Evolutionary conservation across 352 stramenopile genomes (phyloP).

Genomic region (Thraustochytrium striatum): DNA sequence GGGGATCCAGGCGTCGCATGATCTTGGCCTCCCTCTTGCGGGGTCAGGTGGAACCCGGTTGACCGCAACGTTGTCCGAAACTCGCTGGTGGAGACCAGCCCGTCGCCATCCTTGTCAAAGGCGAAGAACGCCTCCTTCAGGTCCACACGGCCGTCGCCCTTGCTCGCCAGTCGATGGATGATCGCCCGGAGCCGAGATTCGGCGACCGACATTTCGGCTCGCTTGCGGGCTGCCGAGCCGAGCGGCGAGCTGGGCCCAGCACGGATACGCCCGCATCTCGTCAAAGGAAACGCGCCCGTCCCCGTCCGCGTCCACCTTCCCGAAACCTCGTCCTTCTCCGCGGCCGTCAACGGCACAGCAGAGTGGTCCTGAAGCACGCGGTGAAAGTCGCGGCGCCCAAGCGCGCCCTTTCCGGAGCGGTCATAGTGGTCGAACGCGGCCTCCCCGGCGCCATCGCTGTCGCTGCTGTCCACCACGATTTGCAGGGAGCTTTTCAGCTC

Average conservation of each 20-base stretch:
- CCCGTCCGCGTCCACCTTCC: background rate
- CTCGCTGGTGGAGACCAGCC: background rate
- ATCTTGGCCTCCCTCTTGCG: background rate
- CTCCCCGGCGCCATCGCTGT: background rate
- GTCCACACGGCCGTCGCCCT: background rate
- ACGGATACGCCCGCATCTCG: conserved; percentile 6
- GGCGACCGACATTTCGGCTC: background rate
- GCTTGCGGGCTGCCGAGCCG: background rate
- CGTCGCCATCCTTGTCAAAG: background rate
- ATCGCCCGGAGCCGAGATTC: background rate
- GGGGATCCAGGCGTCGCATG: background rate
- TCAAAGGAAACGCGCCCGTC: conserved; percentile 4
- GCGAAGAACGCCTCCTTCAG: background rate
- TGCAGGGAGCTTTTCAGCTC: background rate
- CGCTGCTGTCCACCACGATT: background rate
- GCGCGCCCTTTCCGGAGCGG: background rate
- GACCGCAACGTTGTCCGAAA: background rate
- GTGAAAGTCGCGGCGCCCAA: conserved; percentile 15
- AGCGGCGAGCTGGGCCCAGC: background rate
- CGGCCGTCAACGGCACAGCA: background rate
- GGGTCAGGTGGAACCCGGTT: background rate
- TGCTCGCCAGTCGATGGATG: background rate
- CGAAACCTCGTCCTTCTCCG: conserved; percentile 14
- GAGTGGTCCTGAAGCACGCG: background rate
- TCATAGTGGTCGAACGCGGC: conserved; percentile 1